Base-by-base conservation (phyloP, 306 rosid genomes). In the Inga oerstediana region DNA sequence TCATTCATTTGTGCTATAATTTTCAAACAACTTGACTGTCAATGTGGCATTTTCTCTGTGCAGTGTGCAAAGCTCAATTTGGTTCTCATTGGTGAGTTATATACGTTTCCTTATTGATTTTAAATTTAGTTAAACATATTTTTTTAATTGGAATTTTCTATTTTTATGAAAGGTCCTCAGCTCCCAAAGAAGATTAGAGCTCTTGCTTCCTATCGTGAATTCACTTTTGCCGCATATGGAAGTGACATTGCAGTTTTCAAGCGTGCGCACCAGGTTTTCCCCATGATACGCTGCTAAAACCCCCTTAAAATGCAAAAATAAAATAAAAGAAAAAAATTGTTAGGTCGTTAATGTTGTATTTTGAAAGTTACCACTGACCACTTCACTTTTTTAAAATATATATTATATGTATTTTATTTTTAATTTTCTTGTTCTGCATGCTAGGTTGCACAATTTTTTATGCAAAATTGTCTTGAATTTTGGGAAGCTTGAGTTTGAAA, bases 51-150 rank as follows among this genome's bases (percentile, higher is more conserved):
- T 82, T 69, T 7, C 76, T 81, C 17, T 16, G 35, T 83, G 56
- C 94, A 95, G 99, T 92, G 97, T 86, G 97, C 93, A 39, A 96
- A 96, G 92, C 96, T 94, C 81, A 89, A 30, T 80, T 76, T 94
- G 81, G 93, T 94, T 79, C 87, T 92, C 2, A 91, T 93, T 80
- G 92, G 98, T 95, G 76, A 81, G 88, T 52, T 30, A 32, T 59
- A 44, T 7, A 0, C 65, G 75, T 22, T 79, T 37, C 37, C 45
- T 20, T 16, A 2, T 32, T 19, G 17, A 2, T 68, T 32, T 83
- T 46, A 4, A 2, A 22, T 15, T 27, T 0, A 4, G 44, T 68
- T 45, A 56, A 17, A 37, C 4, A 66, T 65, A 35, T 68, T 15
- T 54, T 24, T 34, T 62, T 15, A 2, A 34, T 27, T 27, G 30